Conservation (phyloP, 805 yeast species). For the Candida silvicultrix region DNA sequence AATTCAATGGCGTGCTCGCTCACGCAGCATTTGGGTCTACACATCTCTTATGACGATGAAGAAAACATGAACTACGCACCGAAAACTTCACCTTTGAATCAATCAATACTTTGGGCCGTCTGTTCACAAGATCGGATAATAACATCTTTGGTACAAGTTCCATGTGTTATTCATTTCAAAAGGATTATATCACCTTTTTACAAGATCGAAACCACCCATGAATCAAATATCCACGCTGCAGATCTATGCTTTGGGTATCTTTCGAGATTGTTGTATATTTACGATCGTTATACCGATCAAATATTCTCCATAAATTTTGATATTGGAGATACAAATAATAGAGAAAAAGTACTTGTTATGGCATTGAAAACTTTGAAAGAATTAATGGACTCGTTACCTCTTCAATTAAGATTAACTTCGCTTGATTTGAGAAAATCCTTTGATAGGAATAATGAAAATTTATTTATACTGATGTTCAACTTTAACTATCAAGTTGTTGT, state of each 20-base stretch:
- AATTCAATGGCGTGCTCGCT: slow-evolving; percentile 26
- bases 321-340: slow-evolving; percentile 26
- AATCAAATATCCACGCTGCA: slow-evolving; percentile 7
- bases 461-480: slow-evolving; percentile 15
- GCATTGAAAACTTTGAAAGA: slow-evolving; percentile 21
- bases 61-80: slow-evolving; percentile 4
- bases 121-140: slow-evolving; percentile 26
- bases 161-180: slow-evolving; percentile 27
- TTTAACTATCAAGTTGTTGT: slow-evolving; percentile 19
- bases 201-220: slow-evolving; percentile 10
- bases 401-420: slow-evolving; percentile 4
- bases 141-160: slow-evolving; percentile 21
- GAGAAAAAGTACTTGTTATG: slow-evolving; percentile 18
- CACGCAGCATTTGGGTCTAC: slow-evolving; percentile 29
- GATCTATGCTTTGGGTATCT: slow-evolving; percentile 23
- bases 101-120: slow-evolving; percentile 25
- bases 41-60: slow-evolving; percentile 15
- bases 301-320: slow-evolving; percentile 26
- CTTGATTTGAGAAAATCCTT: neutral
- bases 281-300: slow-evolving; percentile 28
- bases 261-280: slow-evolving; percentile 24
- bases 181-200: slow-evolving; percentile 27
- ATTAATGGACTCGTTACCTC: slow-evolving; percentile 18
- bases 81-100: slow-evolving; percentile 17
- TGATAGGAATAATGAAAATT: slow-evolving; percentile 3